These are phyloP conservation scores for Chaetoceros muelleri DNA, from an alignment of 108 stramenopile genomes.

Conservation along the genomic window DNA sequence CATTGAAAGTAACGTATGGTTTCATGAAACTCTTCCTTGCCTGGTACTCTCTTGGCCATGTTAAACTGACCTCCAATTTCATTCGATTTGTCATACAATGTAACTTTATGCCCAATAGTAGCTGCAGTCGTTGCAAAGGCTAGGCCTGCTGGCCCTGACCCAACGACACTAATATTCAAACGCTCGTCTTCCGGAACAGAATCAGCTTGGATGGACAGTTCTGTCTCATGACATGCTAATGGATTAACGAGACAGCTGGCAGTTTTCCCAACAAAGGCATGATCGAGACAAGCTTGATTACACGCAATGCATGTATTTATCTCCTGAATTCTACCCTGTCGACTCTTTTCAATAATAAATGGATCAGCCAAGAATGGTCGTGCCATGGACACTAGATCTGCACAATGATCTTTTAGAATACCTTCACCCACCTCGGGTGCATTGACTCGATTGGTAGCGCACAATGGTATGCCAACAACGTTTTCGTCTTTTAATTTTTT, in stretches of 20 bases:
- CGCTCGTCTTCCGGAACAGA: constrained; percentile 16
- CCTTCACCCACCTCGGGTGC: constrained; percentile 78
- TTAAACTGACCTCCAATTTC: constrained; percentile 93
- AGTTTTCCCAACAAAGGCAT: constrained; percentile 92
- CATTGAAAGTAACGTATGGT: constrained; percentile 86
- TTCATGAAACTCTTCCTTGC: constrained; percentile 98
- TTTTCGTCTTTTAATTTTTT: constrained; percentile 64
- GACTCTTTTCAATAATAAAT: constrained; percentile 82
- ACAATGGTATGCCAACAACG: constrained; percentile 72
- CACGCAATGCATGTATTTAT: constrained; percentile 99
- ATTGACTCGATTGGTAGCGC: constrained; percentile 98
- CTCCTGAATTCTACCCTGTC: constrained; percentile 49
- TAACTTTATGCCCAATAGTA: constrained; percentile 82
- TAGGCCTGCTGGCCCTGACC: constrained; percentile 96
- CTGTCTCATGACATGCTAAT: constrained; percentile 88
- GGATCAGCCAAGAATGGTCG: constrained; percentile 95
- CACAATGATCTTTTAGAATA: constrained; percentile 53
- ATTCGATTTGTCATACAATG: constrained; percentile 75
- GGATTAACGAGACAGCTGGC: constrained; percentile 97
- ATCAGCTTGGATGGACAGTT: constrained; percentile 34
- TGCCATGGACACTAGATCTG: constrained; percentile 95
- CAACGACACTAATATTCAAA: constrained; percentile 83
- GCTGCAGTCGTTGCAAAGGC: constrained; percentile 80
- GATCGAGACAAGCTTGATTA: constrained; percentile 99
- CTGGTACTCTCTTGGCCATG: constrained; percentile 94